Percentiles rank a stretch among this genome's conserved stretches.
Conservation (phyloP, 805 yeast genomes). For the Candida vaughaniae region DNA sequence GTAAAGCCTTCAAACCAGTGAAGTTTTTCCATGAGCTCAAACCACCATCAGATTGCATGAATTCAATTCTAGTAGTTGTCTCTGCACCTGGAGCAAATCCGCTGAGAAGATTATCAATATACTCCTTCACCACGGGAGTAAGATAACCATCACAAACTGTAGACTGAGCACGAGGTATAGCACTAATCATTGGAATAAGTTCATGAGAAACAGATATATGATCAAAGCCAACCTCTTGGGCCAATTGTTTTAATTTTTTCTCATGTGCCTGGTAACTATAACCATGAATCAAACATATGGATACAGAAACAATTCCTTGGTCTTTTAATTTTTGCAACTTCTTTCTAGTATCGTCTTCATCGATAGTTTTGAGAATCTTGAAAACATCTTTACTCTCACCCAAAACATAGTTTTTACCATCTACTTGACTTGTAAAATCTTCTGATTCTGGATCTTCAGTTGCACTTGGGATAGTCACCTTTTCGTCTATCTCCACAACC, state of each 20-base stretch:
- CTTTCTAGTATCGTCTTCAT: constrained; percentile 17
- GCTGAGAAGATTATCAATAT: constrained; percentile 57
- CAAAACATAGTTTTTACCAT: constrained; percentile 28
- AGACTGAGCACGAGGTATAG: constrained; percentile 34
- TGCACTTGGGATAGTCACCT: constrained; percentile 72
- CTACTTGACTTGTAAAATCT: constrained; percentile 11
- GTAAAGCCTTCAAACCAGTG: constrained; percentile 81
- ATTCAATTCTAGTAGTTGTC: constrained; percentile 29
- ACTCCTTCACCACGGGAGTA: constrained; percentile 42
- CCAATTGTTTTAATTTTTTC: constrained; percentile 26
- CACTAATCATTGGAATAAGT: constrained; percentile 37
- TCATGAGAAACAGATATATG: constrained; percentile 33
- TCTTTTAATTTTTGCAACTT: constrained; percentile 22
- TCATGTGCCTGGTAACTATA: constrained; percentile 36
- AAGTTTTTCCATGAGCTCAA: constrained; percentile 76
- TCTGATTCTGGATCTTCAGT: constrained; percentile 50
- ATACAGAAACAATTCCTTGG: constrained; percentile 21
- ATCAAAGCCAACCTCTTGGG: constrained; percentile 29
- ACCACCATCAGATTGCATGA: constrained; percentile 97
- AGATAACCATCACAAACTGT: constrained; percentile 40
- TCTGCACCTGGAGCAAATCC: constrained; percentile 61
- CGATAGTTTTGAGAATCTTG: constrained; percentile 25
- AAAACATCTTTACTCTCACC: constrained; percentile 21
- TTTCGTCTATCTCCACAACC: constrained; percentile 81
- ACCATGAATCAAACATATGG: constrained; percentile 35